phyloP scores from a whole-genome alignment of 2,329 filamentous ascomycete genomes.

The Colletotrichum ledebouriae region DNA sequence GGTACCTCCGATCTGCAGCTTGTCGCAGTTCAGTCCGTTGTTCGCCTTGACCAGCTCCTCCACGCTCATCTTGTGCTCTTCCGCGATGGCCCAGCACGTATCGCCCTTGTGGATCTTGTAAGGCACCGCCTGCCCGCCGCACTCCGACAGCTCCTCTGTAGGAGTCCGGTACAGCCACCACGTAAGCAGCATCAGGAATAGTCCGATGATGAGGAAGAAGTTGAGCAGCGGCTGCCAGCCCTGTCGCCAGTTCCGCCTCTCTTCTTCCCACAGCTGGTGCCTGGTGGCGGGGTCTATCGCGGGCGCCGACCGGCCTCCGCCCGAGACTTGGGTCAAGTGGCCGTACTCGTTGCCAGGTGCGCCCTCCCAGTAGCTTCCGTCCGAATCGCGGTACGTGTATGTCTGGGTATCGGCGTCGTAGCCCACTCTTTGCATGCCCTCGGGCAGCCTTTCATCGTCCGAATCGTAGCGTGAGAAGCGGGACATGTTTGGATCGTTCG shows the following conservation, averaged over 20 bases:
- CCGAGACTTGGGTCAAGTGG: constrained; percentile 56
- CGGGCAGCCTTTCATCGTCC: constrained; percentile 66
- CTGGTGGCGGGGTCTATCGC: constrained; percentile 48
- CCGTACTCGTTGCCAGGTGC: constrained; percentile 65
- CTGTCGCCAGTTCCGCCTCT: constrained; percentile 62
- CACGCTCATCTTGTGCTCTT: constrained; percentile 57
- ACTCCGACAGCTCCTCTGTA: constrained; percentile 32
- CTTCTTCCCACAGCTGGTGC: constrained; percentile 28
- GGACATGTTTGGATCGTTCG: constrained; percentile 51
- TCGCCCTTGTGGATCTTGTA: constrained; percentile 62
- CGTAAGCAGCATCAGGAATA: constrained; percentile 64
- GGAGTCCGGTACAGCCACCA: constrained; percentile 59
- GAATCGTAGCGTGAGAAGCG: constrained; percentile 59
- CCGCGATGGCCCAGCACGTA: constrained; percentile 66
- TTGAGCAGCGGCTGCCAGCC: constrained; percentile 69
- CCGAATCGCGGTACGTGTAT: constrained; percentile 65
- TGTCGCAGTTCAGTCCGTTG: constrained; percentile 61
- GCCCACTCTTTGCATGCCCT: constrained; percentile 66
- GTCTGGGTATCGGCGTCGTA: constrained; percentile 69
- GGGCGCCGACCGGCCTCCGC: constrained; percentile 49
- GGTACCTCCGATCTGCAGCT: constrained; percentile 55
- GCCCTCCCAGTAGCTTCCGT: constrained; percentile 65
- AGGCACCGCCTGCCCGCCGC: constrained; percentile 39
- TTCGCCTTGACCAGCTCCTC: constrained; percentile 63
- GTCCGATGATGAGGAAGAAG: constrained; percentile 67